phyloP scores from a whole-genome alignment of 371 early-diverging fungal species.

The Zancudomyces culisetae region DNA sequence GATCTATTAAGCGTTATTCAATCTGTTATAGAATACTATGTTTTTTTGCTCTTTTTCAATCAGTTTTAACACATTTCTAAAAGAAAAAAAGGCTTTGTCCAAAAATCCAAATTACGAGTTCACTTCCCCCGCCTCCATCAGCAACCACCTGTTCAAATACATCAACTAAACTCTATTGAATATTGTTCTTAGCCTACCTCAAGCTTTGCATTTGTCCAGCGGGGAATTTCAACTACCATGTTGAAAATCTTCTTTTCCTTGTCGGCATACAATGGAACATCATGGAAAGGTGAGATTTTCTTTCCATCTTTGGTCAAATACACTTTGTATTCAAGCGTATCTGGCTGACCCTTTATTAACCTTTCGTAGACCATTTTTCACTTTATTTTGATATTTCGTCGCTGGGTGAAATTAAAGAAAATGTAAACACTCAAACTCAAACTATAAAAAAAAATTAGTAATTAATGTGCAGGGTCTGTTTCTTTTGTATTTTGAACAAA shows the following conservation, averaged over 20 bases:
- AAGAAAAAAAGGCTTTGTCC: no score
- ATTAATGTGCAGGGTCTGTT: no score
- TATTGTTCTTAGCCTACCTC: no score
- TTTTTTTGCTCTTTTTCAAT: no score
- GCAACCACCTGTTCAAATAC: no score
- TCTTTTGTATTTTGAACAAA: no score
- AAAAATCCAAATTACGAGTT: no score
- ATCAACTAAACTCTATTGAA: no score
- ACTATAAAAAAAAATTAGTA: no score
- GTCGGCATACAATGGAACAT: conserved; percentile 90
- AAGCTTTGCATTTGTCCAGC: conserved; percentile 99
- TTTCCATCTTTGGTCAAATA: conserved; percentile 46
- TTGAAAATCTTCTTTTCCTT: conserved; percentile 68
- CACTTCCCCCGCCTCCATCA: no score
- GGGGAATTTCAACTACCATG: conserved; percentile 98
- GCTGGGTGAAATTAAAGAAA: background rate
- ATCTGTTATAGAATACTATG: no score
- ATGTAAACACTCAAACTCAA: background rate
- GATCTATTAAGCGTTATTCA: no score
- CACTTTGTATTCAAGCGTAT: conserved; percentile 71
- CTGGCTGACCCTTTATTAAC: conserved; percentile 62
- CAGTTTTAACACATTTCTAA: background rate
- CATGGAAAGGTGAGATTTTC: conserved; percentile 94
- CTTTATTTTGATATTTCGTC: background rate
- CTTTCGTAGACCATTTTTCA: conserved; percentile 7